Conservation (phyloP, 176 grass and related monocot species). For the Oryza glumipatula region DNA sequence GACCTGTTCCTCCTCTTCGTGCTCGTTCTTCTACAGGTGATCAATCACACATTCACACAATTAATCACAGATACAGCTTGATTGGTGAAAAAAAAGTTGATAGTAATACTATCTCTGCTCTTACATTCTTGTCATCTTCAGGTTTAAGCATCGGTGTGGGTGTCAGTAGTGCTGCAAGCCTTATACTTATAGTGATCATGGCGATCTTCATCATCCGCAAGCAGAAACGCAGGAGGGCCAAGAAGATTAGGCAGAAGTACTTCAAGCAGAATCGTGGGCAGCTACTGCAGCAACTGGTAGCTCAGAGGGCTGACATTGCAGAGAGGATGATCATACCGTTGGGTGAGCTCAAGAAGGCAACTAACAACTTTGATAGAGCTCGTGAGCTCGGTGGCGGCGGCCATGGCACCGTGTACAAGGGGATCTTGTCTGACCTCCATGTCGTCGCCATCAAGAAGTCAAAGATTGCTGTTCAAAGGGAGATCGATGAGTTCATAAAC, state of each 20-base stretch:
- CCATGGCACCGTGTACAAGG: background rate
- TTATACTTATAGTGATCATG: background rate
- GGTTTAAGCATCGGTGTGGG: constrained; percentile 25
- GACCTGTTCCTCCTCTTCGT: background rate
- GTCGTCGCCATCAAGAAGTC: constrained; percentile 4
- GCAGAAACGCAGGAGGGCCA: background rate
- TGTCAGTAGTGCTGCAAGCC: background rate
- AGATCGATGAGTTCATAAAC: constrained; percentile 1
- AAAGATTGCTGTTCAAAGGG: background rate
- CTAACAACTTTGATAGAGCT: background rate
- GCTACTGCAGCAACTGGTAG: background rate
- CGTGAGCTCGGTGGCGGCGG: background rate
- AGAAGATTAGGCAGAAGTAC: background rate
- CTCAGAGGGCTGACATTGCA: background rate
- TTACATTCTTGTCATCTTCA: background rate
- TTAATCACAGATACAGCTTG: background rate
- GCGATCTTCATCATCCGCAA: background rate
- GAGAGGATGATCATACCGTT: constrained; percentile 9
- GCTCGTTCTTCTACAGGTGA: background rate
- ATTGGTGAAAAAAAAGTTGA: no score
- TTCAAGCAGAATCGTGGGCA: background rate
- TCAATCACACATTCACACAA: background rate
- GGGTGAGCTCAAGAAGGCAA: constrained; percentile 13
- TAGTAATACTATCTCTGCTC: no score
- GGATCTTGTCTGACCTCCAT: background rate